phyloP scores from a whole-genome alignment of 1,284 basidiomycete species.

The Coriolopsis trogii region DNA sequence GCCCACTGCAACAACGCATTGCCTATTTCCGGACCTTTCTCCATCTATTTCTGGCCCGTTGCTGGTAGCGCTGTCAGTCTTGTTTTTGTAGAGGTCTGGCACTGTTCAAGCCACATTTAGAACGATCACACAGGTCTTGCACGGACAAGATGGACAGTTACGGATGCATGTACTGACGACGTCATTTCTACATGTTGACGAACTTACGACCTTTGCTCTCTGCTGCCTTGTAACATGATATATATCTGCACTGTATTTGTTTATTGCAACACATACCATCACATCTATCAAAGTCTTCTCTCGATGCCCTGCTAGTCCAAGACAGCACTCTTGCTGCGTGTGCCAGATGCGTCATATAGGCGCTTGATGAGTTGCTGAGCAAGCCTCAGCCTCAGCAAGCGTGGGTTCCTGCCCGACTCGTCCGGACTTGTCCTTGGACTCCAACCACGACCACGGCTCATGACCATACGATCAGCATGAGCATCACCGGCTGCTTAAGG shows the following conservation, averaged over 20 bases:
- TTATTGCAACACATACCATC: too few species aligned
- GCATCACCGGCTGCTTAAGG: constrained; percentile 17
- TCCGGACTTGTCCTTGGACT: background rate
- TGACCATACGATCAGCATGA: background rate
- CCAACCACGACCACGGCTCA: background rate
- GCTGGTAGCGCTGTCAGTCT: background rate
- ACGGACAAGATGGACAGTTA: background rate
- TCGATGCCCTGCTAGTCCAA: too few species aligned
- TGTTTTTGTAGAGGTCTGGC: background rate
- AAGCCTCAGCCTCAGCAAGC: background rate
- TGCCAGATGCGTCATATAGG: background rate
- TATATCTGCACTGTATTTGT: background rate
- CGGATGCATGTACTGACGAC: background rate
- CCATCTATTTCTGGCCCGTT: constrained; percentile 1
- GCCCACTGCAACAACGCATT: background rate
- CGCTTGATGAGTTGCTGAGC: constrained; percentile 1
- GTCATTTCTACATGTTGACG: background rate
- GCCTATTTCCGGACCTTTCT: background rate
- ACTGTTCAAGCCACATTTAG: background rate
- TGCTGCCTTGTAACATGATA: background rate
- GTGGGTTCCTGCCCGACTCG: background rate
- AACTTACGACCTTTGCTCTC: background rate
- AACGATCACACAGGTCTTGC: background rate
- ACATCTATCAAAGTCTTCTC: too few species aligned
- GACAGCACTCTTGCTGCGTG: background rate